Conservation (phyloP, 345 rosid species). For the Rhizophora mangle region DNA sequence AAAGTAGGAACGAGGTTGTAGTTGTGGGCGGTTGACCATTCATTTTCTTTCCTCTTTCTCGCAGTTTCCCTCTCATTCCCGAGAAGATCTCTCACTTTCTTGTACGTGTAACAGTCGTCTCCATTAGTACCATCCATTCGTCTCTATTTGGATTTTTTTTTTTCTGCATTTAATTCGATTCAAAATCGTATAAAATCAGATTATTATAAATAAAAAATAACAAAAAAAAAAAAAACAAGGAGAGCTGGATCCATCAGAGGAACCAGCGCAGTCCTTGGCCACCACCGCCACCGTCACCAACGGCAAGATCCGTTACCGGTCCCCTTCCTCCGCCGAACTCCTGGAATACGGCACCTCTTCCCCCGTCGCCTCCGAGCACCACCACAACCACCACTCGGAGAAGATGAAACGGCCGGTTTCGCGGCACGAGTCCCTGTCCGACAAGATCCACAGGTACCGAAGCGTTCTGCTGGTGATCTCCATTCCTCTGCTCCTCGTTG, state of each 20-base stretch:
- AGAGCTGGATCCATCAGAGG: slow-evolving; percentile 84
- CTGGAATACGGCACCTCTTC: slow-evolving; percentile 7
- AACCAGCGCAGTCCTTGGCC: slow-evolving; percentile 64
- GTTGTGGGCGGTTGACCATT: no score
- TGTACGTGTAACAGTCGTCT: no score
- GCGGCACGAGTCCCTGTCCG: slow-evolving; percentile 56
- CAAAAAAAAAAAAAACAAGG: slow-evolving; percentile 20
- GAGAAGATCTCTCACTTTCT: no score
- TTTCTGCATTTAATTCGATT: no score
- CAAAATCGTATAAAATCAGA: no score
- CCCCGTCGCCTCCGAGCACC: slow-evolving; percentile 39
- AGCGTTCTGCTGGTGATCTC: slow-evolving; percentile 58
- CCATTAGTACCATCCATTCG: no score
- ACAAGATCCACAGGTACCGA: slow-evolving; percentile 76
- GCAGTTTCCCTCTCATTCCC: background rate
- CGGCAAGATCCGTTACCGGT: slow-evolving; percentile 96
- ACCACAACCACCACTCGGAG: slow-evolving; percentile 15
- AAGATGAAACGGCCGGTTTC: slow-evolving; percentile 53
- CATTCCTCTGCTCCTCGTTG: slow-evolving; percentile 57
- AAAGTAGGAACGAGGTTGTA: no score
- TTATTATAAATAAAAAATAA: no score
- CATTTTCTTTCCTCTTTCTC: background rate
- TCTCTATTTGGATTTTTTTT: no score
- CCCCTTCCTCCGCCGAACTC: slow-evolving; percentile 41
- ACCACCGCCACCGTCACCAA: slow-evolving; percentile 44